Conservation (phyloP, 495 filamentous ascomycete species). For the Bacidia rubella region DNA sequence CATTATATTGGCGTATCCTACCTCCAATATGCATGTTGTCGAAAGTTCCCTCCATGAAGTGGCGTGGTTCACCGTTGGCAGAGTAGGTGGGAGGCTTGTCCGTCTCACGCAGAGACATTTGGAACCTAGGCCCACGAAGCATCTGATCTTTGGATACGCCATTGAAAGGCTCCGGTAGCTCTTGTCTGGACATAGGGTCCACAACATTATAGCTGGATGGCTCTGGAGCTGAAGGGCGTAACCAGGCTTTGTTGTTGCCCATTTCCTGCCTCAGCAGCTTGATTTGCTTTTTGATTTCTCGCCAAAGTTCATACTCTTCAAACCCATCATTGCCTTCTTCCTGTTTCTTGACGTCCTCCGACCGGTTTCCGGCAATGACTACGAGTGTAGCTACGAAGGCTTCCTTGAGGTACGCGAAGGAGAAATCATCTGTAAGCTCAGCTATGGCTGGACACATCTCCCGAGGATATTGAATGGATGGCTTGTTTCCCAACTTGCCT, state of each 20-base stretch:
- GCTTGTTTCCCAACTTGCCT: constrained; percentile 39
- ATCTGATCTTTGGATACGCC: no score
- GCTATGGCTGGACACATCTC: constrained; percentile 41
- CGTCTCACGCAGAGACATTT: no score
- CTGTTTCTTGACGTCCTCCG: background rate
- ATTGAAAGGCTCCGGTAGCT: no score
- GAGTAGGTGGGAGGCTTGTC: no score
- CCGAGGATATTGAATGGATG: constrained; percentile 40
- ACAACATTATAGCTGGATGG: background rate
- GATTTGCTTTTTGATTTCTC: constrained; percentile 23
- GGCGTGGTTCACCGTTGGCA: no score
- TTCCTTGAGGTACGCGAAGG: constrained; percentile 55
- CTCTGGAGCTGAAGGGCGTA: background rate
- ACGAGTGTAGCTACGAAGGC: constrained; percentile 47
- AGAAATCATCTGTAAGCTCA: constrained; percentile 44
- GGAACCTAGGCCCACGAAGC: no score
- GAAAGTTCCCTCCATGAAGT: no score
- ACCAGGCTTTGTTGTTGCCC: background rate
- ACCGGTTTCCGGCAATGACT: constrained; percentile 28
- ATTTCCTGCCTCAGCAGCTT: constrained; percentile 21
- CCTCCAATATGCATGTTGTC: no score
- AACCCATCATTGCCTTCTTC: constrained; percentile 14
- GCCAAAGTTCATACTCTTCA: constrained; percentile 23
- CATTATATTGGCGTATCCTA: no score
- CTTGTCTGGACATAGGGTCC: no score